Conservation (phyloP, 257 asterid species). For the Gentiana straminea region DNA sequence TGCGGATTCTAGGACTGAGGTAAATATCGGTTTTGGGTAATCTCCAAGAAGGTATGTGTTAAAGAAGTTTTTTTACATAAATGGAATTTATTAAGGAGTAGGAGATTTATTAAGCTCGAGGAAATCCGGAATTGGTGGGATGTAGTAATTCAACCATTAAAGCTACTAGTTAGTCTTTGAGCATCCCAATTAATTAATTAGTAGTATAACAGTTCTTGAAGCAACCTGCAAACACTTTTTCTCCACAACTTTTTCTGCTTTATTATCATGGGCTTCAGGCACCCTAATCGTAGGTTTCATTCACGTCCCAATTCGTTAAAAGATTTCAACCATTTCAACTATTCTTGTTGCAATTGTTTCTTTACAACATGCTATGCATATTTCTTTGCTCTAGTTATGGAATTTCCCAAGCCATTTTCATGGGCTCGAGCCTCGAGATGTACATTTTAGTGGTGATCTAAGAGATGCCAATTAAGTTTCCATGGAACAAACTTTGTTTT, state of each 20-base stretch:
- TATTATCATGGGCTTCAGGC: constrained; percentile 13
- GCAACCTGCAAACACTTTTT: too few species aligned
- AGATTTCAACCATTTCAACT: constrained; percentile 9
- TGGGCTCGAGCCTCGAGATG: background rate
- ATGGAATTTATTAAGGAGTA: too few species aligned
- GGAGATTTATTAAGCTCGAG: too few species aligned
- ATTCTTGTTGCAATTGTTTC: constrained; percentile 4
- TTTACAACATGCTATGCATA: constrained; percentile 7
- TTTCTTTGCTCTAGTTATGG: constrained; percentile 4
- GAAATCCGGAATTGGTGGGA: too few species aligned
- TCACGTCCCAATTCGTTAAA: constrained; percentile 5
- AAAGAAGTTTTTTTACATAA: too few species aligned
- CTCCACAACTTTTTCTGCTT: background rate
- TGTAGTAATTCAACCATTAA: too few species aligned
- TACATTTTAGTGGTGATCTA: constrained; percentile 1
- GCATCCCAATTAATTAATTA: too few species aligned
- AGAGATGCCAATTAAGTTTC: constrained; percentile 9
- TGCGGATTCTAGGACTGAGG: too few species aligned
- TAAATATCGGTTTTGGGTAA: too few species aligned
- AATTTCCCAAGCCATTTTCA: background rate
- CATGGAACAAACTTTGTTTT: constrained; percentile 23
- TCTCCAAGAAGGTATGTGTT: too few species aligned
- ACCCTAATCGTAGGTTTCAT: constrained; percentile 5
- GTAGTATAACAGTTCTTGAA: too few species aligned
- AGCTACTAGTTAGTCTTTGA: too few species aligned